Percentiles rank a stretch among this genome's conserved stretches.
Evolutionary conservation across 2,329 filamentous ascomycete species (phyloP).

Genomic region (Zymoseptoria pseudotritici): DNA sequence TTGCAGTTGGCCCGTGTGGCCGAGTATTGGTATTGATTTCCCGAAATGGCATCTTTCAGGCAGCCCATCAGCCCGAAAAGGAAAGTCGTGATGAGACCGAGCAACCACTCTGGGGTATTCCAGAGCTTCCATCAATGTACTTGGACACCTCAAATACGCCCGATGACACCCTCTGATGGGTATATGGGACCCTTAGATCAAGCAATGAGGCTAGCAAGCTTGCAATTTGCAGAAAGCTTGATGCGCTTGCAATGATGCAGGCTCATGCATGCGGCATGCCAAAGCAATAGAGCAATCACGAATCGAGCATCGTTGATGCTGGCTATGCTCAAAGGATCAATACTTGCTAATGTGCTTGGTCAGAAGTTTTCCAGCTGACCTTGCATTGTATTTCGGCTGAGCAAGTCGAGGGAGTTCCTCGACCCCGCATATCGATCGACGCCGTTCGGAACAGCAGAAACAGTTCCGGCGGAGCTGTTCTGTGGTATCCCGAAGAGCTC

Average conservation of each 20-base stretch:
- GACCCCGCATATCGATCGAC: background rate
- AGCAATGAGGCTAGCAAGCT: background rate
- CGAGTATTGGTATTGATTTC: background rate
- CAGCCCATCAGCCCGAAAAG: background rate
- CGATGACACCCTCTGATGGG: background rate
- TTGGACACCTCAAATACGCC: background rate
- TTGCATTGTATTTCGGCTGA: background rate
- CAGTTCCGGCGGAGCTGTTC: background rate
- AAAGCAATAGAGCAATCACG: background rate
- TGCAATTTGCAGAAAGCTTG: background rate
- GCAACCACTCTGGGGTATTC: background rate
- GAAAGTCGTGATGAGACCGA: background rate
- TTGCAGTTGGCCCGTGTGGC: background rate
- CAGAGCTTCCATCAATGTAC: background rate
- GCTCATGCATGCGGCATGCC: background rate
- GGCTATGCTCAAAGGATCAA: background rate
- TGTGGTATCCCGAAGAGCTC: background rate
- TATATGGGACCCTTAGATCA: background rate
- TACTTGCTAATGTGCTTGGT: background rate
- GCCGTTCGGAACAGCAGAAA: background rate
- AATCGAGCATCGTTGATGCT: background rate
- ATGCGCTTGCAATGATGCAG: background rate
- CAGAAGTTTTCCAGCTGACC: background rate
- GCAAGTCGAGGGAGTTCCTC: background rate
- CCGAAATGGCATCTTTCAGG: background rate